Percentiles rank a stretch among this genome's conserved stretches.
Conservation (phyloP, 2,329 filamentous ascomycete species). For the Fusarium sp. region DNA sequence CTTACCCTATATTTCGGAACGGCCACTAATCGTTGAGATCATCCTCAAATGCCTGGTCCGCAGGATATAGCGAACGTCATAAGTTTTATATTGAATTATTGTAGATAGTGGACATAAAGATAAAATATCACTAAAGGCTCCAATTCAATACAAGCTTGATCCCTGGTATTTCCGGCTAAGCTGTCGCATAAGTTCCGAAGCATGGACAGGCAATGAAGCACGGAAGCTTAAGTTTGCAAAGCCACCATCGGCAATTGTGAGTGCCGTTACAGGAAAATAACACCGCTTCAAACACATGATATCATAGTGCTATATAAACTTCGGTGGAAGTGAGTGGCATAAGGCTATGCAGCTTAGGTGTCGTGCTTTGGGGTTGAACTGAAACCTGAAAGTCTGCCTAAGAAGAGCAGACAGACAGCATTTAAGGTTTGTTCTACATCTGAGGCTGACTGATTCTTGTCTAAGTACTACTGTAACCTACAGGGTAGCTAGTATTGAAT, state of each 20-base stretch:
- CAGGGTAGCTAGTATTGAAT: no score
- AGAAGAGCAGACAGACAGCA: no score
- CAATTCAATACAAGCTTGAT: background rate
- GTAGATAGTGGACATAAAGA: background rate
- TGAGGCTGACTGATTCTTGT: background rate
- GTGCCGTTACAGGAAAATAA: background rate
- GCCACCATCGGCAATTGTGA: constrained; percentile 5
- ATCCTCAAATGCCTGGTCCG: background rate
- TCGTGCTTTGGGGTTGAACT: background rate
- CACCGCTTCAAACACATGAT: background rate
- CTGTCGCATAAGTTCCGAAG: background rate
- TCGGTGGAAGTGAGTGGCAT: background rate
- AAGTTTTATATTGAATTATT: background rate
- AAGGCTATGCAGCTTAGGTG: background rate
- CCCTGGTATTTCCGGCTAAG: background rate
- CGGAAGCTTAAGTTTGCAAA: background rate
- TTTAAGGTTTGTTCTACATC: background rate
- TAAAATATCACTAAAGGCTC: no score
- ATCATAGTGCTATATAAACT: background rate
- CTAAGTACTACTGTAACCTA: no score
- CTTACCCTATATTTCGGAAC: background rate
- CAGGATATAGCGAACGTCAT: background rate
- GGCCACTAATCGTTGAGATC: background rate
- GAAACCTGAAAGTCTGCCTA: background rate
- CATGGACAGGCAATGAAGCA: constrained; percentile 1